Evolutionary conservation across 2,329 filamentous ascomycete species (phyloP).

Genomic region (Diaporthe velutina): DNA sequence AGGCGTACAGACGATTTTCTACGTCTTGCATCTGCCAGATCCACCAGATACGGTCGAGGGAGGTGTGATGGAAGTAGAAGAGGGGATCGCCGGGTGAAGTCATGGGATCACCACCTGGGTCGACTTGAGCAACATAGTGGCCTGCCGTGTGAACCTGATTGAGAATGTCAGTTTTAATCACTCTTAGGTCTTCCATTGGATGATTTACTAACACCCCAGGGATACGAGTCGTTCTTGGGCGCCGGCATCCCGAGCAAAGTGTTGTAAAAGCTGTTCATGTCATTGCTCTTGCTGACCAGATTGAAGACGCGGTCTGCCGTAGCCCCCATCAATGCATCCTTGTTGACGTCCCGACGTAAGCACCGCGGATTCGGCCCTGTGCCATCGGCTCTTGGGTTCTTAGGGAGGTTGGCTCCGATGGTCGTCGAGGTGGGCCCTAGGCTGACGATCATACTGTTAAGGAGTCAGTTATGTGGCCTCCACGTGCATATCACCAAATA

Average conservation of each 20-base stretch:
- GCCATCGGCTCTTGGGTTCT: conserved; percentile 51
- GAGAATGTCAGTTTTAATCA: not conserved
- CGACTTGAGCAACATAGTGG: conserved; percentile 53
- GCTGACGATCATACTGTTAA: conserved; percentile 8
- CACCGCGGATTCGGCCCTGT: conserved; percentile 57
- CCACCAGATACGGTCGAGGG: conserved; percentile 56
- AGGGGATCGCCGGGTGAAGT: conserved; percentile 54
- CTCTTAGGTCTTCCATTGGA: not conserved
- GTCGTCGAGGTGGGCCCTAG: conserved; percentile 12
- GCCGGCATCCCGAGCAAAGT: conserved; percentile 53
- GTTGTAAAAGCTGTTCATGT: conserved; percentile 57
- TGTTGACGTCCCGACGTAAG: conserved; percentile 57
- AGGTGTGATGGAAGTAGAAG: conserved; percentile 56
- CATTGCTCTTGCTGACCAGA: conserved; percentile 51
- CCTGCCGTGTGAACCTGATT: conserved; percentile 51
- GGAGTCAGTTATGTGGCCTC: not conserved
- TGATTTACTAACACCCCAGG: conserved; percentile 51
- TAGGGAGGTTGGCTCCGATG: conserved; percentile 39
- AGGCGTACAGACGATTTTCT: conserved; percentile 47
- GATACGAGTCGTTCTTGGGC: conserved; percentile 50
- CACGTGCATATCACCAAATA: not conserved
- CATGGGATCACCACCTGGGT: conserved; percentile 52
- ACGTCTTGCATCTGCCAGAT: conserved; percentile 51
- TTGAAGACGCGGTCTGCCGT: conserved; percentile 50
- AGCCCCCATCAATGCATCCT: conserved; percentile 51